Evolutionary conservation across 2,329 filamentous ascomycete species (phyloP).

Genomic region (Pseudodiploospora longispora): DNA sequence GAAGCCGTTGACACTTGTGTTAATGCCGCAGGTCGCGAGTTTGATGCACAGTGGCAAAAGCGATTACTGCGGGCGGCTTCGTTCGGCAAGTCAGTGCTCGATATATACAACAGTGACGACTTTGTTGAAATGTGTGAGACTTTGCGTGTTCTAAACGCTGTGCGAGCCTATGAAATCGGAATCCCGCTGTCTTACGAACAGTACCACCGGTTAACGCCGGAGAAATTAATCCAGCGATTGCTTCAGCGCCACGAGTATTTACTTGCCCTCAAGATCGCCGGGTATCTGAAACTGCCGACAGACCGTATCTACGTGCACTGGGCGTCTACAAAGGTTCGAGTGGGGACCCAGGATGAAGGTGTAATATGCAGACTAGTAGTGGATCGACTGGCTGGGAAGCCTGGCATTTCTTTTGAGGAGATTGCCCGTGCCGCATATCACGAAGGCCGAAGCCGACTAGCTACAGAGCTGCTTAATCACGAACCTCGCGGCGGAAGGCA

Average conservation of each 20-base stretch:
- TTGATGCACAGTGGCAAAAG: constrained; percentile 87
- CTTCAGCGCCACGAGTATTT: constrained; percentile 88
- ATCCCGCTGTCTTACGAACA: constrained; percentile 89
- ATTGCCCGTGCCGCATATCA: constrained; percentile 92
- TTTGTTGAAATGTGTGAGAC: constrained; percentile 98
- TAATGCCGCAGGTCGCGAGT: constrained; percentile 87
- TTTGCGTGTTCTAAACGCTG: constrained; percentile 83
- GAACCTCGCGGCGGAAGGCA: constrained; percentile 94
- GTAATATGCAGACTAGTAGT: constrained; percentile 81
- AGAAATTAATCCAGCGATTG: constrained; percentile 76
- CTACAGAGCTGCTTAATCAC: constrained; percentile 84
- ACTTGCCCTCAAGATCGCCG: constrained; percentile 78
- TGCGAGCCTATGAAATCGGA: constrained; percentile 84
- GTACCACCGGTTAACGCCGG: constrained; percentile 82
- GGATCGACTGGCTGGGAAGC: constrained; percentile 75
- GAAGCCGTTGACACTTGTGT: constrained; percentile 94
- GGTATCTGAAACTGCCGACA: constrained; percentile 76
- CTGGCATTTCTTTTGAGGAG: constrained; percentile 89
- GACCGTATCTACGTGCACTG: constrained; percentile 94
- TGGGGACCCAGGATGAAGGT: constrained; percentile 79
- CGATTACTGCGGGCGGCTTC: constrained; percentile 92
- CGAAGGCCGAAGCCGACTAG: constrained; percentile 80
- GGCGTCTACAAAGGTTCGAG: constrained; percentile 88
- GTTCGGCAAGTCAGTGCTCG: constrained; percentile 93
- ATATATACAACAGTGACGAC: constrained; percentile 96